Conservation (phyloP, 768 basidiomycete genomes). For the Lyophyllum decastes region DNA sequence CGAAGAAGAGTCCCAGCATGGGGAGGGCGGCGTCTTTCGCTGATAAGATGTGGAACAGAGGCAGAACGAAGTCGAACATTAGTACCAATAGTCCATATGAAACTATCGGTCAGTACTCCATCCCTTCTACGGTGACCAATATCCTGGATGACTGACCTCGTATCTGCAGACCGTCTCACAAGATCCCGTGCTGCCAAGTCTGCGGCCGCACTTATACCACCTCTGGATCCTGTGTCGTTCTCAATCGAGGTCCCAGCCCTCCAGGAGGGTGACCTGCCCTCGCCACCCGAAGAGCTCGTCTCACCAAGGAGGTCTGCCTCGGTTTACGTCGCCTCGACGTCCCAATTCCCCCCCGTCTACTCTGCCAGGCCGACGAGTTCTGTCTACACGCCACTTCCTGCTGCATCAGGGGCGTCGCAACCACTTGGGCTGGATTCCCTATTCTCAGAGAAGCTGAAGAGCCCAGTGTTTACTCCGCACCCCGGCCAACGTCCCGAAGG, state of each 20-base stretch:
- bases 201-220: slow-evolving; percentile 20
- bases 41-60: slow-evolving; percentile 57
- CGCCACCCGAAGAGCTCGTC: slow-evolving; percentile 17
- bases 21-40: slow-evolving; percentile 61
- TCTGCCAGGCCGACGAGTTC: slow-evolving; percentile 18
- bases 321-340: slow-evolving; percentile 16
- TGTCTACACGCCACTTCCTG: slow-evolving; percentile 12
- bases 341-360: slow-evolving; percentile 18
- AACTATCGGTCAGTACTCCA: slow-evolving; percentile 39
- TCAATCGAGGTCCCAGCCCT: slow-evolving; percentile 18
- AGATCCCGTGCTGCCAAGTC: slow-evolving; percentile 17
- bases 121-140: background rate
- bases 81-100: slow-evolving; percentile 37
- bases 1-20: slow-evolving; percentile 50
- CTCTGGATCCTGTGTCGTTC: slow-evolving; percentile 23
- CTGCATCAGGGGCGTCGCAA: background rate
- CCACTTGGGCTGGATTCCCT: slow-evolving; percentile 5
- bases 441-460: slow-evolving; percentile 12
- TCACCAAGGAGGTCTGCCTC: slow-evolving; percentile 21
- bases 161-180: slow-evolving; percentile 15
- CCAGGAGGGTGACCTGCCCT: slow-evolving; percentile 12
- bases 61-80: slow-evolving; percentile 52
- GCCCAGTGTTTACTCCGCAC: slow-evolving; percentile 7
- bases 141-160: background rate
- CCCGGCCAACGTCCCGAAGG: background rate